Percentiles rank a stretch among this genome's conserved stretches.
Conservation (phyloP, 2,329 filamentous ascomycete genomes). For the Colletotrichum navitas region DNA sequence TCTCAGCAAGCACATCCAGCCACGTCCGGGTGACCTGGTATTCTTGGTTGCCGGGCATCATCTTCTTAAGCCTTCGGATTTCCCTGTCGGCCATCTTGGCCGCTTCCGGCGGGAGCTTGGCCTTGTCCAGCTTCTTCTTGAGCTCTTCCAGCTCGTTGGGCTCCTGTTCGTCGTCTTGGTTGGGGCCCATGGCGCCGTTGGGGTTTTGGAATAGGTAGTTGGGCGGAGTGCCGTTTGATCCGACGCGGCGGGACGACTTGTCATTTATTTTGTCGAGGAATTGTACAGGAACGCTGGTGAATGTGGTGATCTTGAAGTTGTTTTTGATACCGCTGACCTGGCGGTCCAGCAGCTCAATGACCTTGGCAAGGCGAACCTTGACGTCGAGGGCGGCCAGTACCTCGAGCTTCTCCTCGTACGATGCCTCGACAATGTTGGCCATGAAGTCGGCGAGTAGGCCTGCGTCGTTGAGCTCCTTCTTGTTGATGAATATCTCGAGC, state of each 20-base stretch:
- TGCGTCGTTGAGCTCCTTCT: constrained; percentile 85
- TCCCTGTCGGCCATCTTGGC: constrained; percentile 93
- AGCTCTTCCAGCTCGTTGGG: constrained; percentile 91
- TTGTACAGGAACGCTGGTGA: constrained; percentile 75
- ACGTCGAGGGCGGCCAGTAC: constrained; percentile 86
- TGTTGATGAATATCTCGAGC: constrained; percentile 87
- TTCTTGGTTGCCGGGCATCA: constrained; percentile 96
- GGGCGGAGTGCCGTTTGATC: constrained; percentile 38
- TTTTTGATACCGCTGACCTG: constrained; percentile 88
- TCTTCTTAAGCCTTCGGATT: constrained; percentile 88
- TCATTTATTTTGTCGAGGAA: constrained; percentile 67
- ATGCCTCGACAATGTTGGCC: constrained; percentile 89
- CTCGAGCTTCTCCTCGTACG: constrained; percentile 90
- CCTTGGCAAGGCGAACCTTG: constrained; percentile 81
- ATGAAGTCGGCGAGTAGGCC: constrained; percentile 95
- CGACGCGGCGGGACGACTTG: constrained; percentile 36
- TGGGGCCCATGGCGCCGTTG: constrained; percentile 55
- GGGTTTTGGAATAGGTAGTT: constrained; percentile 43
- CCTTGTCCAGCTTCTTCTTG: constrained; percentile 86
- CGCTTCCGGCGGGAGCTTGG: constrained; percentile 85
- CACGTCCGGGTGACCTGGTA: constrained; percentile 95
- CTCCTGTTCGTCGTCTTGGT: constrained; percentile 79
- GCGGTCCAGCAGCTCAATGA: constrained; percentile 85
- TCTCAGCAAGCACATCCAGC: constrained; percentile 91
- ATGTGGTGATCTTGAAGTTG: constrained; percentile 85